Base-by-base conservation (phyloP, 257 asterid species). In the Buddleja alternifolia region DNA sequence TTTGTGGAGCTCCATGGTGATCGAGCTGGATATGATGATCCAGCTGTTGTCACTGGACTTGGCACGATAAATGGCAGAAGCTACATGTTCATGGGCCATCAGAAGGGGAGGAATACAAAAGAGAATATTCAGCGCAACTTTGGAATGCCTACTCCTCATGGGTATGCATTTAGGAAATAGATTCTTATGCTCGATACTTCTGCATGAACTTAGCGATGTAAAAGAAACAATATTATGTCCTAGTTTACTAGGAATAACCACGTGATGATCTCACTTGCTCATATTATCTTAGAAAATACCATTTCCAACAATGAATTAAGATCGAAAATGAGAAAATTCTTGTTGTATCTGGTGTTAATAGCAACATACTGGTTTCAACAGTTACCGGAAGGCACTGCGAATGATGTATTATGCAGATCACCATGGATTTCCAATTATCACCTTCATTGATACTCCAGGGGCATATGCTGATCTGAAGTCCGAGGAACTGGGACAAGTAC, bases 101-200 rank as follows among this genome's bases (percentile, higher is more conserved):
- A 92, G 54, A 92, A 92, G 77, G 98, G 98, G 37, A 80, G 98
- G 68, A 87, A 92, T 70, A 84, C 96, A 23, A 92, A 92, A 77
- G 98, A 92, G 84, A 92, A 89, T 76, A 89, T 92, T 29, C 73
- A 78, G 64, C 85, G 98, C 24, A 92, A 92, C 88, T 92, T 92
- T 75, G 98, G 96, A 80, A 92, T 92, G 98, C 98, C 98, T 42
- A 92, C 98, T 60, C 98, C 98, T 57, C 98, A 92, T 73, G 98
- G 98, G 98, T 92, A 84, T 76, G 83, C 23, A 63, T 58, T 72
- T 79, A 41, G 39, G 41, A 50, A 41, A 39, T 19, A 40, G 4
- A 10, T 69, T 66, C 15, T 41, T 64, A 0, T 46, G 21, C 20
- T 60, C 15, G 34, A 34, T 58, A 63, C 44, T 39, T 56, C 8